Conservation (phyloP, 257 asterid genomes). For the Solanum infundibuliforme region DNA sequence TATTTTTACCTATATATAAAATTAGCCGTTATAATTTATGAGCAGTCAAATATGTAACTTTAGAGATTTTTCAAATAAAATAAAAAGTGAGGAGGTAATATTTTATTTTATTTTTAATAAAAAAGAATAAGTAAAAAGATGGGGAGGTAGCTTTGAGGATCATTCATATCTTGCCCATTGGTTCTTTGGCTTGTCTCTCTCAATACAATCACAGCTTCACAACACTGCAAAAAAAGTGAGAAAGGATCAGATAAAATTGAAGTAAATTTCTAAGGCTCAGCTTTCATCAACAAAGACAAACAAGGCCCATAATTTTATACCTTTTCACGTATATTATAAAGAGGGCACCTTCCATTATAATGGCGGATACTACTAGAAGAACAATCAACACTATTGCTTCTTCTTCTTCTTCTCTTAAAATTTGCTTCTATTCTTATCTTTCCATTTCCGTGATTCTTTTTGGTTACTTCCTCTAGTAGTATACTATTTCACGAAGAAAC, state of each 20-base stretch:
- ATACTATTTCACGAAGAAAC: conserved; percentile 6
- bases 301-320: background rate
- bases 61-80: too few relatives aligned
- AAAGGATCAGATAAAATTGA: background rate
- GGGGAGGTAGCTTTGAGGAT: background rate
- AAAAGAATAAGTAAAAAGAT: background rate
- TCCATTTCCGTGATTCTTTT: conserved; percentile 16
- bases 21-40: background rate
- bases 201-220: background rate
- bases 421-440: conserved; percentile 12
- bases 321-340: background rate
- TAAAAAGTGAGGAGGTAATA: background rate
- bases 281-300: background rate
- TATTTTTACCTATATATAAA: background rate
- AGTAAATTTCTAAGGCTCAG: conserved; percentile 4
- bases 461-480: conserved; percentile 8
- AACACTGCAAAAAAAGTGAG: background rate
- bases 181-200: background rate
- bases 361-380: conserved; percentile 53
- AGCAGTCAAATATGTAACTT: background rate
- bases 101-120: too few relatives aligned
- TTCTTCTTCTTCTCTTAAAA: conserved; percentile 9
- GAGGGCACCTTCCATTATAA: conserved; percentile 24
- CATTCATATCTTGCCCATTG: background rate
- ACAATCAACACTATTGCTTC: conserved; percentile 11